phyloP scores from a whole-genome alignment of 176 grass and related monocot species.

The Echinochloa phyllopogon region DNA sequence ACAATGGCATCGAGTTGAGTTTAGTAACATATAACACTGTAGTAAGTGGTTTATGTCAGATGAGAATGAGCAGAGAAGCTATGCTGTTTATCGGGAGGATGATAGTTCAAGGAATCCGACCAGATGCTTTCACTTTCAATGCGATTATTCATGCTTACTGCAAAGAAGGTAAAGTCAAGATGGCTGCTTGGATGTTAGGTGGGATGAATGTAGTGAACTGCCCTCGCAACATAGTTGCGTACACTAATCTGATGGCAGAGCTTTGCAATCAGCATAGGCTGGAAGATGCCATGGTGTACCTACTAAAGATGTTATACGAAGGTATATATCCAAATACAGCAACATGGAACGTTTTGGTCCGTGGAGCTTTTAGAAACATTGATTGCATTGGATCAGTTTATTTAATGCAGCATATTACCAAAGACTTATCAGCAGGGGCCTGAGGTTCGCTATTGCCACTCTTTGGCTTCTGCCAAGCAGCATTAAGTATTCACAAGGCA shows the following conservation, averaged over 20 bases:
- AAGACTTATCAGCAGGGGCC: constrained; percentile 29
- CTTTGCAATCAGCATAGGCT: constrained; percentile 71
- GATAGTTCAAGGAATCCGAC: constrained; percentile 66
- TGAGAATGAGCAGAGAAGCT: constrained; percentile 59
- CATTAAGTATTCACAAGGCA: constrained; percentile 15
- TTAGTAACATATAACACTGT: constrained; percentile 74
- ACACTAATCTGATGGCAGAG: constrained; percentile 74
- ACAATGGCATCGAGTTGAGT: constrained; percentile 49
- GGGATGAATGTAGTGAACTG: constrained; percentile 51
- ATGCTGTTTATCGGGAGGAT: constrained; percentile 68
- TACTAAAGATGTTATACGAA: constrained; percentile 84
- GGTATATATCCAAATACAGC: constrained; percentile 78
- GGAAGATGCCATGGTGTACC: constrained; percentile 73
- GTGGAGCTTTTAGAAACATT: constrained; percentile 47
- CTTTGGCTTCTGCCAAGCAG: constrained; percentile 19
- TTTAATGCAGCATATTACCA: constrained; percentile 54
- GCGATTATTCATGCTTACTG: constrained; percentile 76
- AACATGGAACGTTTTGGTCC: constrained; percentile 79
- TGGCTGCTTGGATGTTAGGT: constrained; percentile 65
- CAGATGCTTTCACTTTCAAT: constrained; percentile 71
- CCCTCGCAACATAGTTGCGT: constrained; percentile 60
- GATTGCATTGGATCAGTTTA: constrained; percentile 37
- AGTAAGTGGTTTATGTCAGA: constrained; percentile 63
- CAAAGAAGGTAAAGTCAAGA: constrained; percentile 61
- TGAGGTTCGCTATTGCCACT: background rate